Evolutionary conservation across 139 green algal species (phyloP), one percentile per base, ranked within the genome.

Genomic region (Coelastrella sp.): DNA sequence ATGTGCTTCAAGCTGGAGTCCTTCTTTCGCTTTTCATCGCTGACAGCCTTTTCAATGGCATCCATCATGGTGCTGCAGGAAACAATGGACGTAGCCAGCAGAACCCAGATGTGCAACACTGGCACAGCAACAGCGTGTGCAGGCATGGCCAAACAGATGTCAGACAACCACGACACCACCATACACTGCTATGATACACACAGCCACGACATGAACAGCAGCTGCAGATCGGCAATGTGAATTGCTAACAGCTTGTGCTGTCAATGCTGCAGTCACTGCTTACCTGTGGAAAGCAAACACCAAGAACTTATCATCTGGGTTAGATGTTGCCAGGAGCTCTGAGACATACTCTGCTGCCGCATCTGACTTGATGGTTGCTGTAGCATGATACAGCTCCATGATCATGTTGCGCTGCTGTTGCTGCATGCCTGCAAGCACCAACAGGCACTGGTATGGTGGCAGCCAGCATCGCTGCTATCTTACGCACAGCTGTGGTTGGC

Each of bases 241-340:
- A 47, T 47, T 47, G 32, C 32, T 1, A 47, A 1, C 32, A 47
- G 32, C 32, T 47, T 47, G 32, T 47, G 32, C 32, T 47, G 32
- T 47, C 32, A 47, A 47, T 47, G 32, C 32, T 47, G 32, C 32
- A 47, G 32, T 47, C 32, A 47, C 32, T 47, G 5, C 76, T 83
- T 59, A 90, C 86, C 83, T 92, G 95, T 99, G 98, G 93, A 99
- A 98, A 14, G 95, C 98, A 89, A 99, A 99, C 7, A 99, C 77
- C 3, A 99, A 92, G 86, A 99, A 97, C 95, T 99, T 99, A 60
- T 94, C 81, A 8, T 97, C 95, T 22, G 20, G 60, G 73, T 94
- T 90, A 64, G 94, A 75, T 60, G 94, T 75, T 73, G 90, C 54
- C 65, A 97, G 80, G 79, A 98, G 80, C 7, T 94, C 92, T 2